phyloP scores from a whole-genome alignment of 768 basidiomycete species.

The Tulasnella sp. region DNA sequence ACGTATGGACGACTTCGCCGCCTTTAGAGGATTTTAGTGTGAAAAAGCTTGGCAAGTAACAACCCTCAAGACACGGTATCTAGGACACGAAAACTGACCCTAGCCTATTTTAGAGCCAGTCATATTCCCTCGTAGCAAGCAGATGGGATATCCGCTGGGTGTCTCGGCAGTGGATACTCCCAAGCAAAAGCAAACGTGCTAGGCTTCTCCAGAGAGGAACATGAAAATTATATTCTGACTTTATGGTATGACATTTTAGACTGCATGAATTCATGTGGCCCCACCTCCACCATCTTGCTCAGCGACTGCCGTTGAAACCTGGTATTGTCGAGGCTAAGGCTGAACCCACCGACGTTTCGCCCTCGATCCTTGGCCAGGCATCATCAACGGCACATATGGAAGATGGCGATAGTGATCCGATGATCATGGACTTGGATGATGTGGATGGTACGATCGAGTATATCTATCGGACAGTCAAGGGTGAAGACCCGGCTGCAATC shows the following conservation, averaged over 20 bases:
- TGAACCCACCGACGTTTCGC: constrained; percentile 18
- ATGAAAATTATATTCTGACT: constrained; percentile 26
- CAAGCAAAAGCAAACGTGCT: background rate
- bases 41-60: no score
- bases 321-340: background rate
- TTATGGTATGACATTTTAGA: constrained; percentile 42
- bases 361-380: constrained; percentile 32
- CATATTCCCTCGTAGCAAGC: no score
- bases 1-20: no score
- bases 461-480: constrained; percentile 26
- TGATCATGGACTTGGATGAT: constrained; percentile 19
- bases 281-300: constrained; percentile 20
- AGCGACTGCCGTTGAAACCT: background rate
- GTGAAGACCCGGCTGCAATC: constrained; percentile 28
- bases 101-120: no score
- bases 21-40: no score
- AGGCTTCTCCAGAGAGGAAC: background rate
- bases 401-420: constrained; percentile 13
- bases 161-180: no score
- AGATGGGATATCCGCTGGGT: no score
- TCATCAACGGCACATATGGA: constrained; percentile 26
- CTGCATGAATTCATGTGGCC: constrained; percentile 33
- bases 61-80: no score
- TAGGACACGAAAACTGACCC: no score
- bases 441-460: background rate